These are phyloP conservation scores for Syzygium syzygioides DNA, from an alignment of 441 rosid genomes.

Conservation along the genomic window DNA sequence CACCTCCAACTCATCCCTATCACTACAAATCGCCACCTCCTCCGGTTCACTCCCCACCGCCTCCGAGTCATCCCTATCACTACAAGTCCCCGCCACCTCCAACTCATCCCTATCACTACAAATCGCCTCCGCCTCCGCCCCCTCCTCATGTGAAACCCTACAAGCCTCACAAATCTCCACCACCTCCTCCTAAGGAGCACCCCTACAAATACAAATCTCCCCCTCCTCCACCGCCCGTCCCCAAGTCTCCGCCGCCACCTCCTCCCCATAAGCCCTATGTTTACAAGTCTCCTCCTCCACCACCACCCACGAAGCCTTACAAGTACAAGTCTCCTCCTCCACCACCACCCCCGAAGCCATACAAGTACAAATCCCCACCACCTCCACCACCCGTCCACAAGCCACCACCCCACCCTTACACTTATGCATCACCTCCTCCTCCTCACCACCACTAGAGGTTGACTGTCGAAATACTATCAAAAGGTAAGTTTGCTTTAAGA, in stretches of 20 bases:
- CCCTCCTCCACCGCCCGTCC: not conserved
- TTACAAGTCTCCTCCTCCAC: constrained; percentile 20
- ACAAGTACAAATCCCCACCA: constrained; percentile 13
- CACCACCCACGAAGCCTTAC: not conserved
- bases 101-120: not conserved
- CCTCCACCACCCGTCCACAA: constrained; percentile 4
- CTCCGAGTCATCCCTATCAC: constrained; percentile 7
- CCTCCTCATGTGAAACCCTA: not conserved
- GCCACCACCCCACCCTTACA: constrained; percentile 1
- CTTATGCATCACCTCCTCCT: constrained; percentile 17
- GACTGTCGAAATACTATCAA: not conserved
- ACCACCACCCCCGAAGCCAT: not conserved
- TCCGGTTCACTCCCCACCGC: constrained; percentile 7
- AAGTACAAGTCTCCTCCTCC: constrained; percentile 19
- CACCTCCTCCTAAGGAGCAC: not conserved
- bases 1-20: not conserved
- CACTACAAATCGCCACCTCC: not conserved
- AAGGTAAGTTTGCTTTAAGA: not conserved
- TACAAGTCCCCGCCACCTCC: constrained; percentile 5
- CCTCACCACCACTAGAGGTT: constrained; percentile 13
- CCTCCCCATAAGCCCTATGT: not conserved
- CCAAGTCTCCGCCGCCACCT: not conserved
- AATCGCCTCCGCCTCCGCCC: not conserved
- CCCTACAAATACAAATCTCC: not conserved
- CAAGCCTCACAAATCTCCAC: not conserved